Percentiles rank a stretch among this genome's conserved stretches.
These are phyloP conservation scores for Dictyostelium purpureum DNA, from an alignment of 78 protist genomes.

Conservation along the genomic window DNA sequence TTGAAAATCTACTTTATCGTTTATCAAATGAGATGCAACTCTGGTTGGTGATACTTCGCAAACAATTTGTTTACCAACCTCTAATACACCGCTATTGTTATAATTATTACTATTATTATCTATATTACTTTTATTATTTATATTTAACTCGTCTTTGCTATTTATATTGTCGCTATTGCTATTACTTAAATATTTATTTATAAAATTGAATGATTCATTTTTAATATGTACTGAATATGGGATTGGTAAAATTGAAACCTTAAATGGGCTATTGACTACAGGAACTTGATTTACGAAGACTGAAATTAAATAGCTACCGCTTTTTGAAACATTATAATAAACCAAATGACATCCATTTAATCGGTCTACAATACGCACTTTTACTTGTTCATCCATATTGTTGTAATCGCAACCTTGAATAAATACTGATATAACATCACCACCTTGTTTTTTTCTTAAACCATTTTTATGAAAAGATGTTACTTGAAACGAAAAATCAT, in stretches of 20 bases:
- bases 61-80: constrained; percentile 29
- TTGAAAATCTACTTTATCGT: constrained; percentile 33
- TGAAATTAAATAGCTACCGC: constrained; percentile 24
- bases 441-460: constrained; percentile 20
- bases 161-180: too few relatives aligned
- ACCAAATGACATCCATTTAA: constrained; percentile 36
- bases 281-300: constrained; percentile 62
- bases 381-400: constrained; percentile 28
- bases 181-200: too few relatives aligned
- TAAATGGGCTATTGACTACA: constrained; percentile 26
- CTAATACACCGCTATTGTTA: too few relatives aligned
- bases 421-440: constrained; percentile 19
- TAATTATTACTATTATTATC: too few relatives aligned
- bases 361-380: constrained; percentile 17
- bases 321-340: constrained; percentile 14
- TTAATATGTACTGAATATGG: neutral
- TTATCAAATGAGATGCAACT: neutral
- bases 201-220: too few relatives aligned
- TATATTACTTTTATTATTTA: too few relatives aligned
- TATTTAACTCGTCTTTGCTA: too few relatives aligned
- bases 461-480: constrained; percentile 21
- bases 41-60: constrained; percentile 23
- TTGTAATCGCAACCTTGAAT: constrained; percentile 66
- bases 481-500: constrained; percentile 47
- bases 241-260: constrained; percentile 15